These are phyloP conservation scores for Xylaria flabelliformis DNA, from an alignment of 495 filamentous ascomycete genomes.

Conservation along the genomic window DNA sequence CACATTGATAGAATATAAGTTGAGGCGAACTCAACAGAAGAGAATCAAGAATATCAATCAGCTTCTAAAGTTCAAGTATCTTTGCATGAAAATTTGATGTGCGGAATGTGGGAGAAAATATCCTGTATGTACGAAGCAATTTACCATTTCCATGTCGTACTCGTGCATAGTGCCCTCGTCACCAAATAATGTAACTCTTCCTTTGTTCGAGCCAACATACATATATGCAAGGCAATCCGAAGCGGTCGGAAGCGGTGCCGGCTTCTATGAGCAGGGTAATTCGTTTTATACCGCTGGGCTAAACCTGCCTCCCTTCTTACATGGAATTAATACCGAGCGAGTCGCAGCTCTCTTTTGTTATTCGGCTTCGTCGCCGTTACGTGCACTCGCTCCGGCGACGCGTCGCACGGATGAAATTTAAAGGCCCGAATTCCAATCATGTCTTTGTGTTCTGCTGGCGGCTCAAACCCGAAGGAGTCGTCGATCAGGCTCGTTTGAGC, in stretches of 20 bases:
- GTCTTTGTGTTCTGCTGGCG: not conserved
- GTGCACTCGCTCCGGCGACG: not conserved
- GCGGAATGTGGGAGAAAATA: not conserved
- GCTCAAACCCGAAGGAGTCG: slow-evolving; percentile 24
- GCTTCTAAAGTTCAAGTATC: not conserved
- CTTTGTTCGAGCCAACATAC: not conserved
- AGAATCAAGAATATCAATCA: not conserved
- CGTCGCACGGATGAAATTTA: not conserved
- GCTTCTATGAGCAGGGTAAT: not conserved
- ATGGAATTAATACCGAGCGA: not conserved
- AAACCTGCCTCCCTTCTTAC: not conserved
- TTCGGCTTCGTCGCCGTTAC: not conserved
- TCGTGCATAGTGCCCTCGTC: not conserved
- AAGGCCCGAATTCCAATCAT: not conserved
- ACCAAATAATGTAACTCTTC: not conserved
- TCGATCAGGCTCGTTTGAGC: slow-evolving; percentile 26
- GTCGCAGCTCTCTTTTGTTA: not conserved
- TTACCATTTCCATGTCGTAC: too few species aligned
- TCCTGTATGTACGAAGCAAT: not conserved
- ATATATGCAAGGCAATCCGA: not conserved
- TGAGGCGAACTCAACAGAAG: not conserved
- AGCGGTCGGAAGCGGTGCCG: not conserved
- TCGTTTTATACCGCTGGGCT: not conserved
- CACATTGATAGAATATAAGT: not conserved
- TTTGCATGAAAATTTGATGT: not conserved